Evolutionary conservation across 2,329 filamentous ascomycete genomes (phyloP), one percentile per base, ranked within the genome.

Genomic region (Furcasterigmium sp.): DNA sequence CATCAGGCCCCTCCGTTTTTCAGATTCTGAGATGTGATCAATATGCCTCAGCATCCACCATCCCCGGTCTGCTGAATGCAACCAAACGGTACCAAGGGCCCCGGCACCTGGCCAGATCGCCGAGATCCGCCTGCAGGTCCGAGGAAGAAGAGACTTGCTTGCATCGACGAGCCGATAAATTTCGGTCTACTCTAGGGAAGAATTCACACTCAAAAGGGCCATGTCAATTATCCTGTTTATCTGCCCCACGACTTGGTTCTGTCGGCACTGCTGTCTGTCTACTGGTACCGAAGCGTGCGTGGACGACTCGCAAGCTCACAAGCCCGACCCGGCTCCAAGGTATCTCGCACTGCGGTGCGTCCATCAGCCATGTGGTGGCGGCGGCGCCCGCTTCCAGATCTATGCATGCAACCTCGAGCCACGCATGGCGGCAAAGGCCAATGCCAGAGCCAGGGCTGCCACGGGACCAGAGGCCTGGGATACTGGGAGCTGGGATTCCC

Each of bases 51-150:
- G 29, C 29, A 32, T 32, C 11, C 29, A 32, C 29, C 5, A 8
- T 6, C 18, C 35, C 35, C 6, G 18, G 18, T 19, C 11, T 32
- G 8, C n/a, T 32, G 29, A 14, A 13, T 32, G 23, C 29, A 14
- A 32, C n/a, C 29, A 5, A 32, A 28, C 7, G 23, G 7, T 7
- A 26, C 23, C 23, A 11, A 26, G 23, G 7, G 32, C n/a, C 15
- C 15, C 15, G 11, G n/a, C 32, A 35, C 32, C 32, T 17, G 32
- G 32, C 17, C 32, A 35, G 32, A 35, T 35, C 32, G 32, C 32
- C 32, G n/a, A 35, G 32, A 35, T 35, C 32, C 32, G 32, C 32
- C 32, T 35, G 32, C 32, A 35, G 32, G 32, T 35, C 32, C 32
- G 17, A 9, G 32, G 32, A 17, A 17, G 15, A 5, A 8, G 15